Evolutionary conservation across 306 rosid genomes (phyloP).

Genomic region (Trifolium fragiferum): DNA sequence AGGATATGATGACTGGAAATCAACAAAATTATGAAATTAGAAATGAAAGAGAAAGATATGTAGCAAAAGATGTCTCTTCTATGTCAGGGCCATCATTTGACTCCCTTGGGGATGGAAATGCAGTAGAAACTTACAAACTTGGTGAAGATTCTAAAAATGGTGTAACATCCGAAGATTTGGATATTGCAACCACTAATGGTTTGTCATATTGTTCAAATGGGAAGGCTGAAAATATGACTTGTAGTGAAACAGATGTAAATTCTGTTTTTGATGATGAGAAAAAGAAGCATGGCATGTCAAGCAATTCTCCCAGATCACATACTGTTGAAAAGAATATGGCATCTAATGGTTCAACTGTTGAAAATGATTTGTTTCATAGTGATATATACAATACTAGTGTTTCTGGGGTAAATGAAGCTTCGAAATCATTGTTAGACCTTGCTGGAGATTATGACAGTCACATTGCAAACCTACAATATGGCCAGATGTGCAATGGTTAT

Average conservation of each 20-base stretch:
- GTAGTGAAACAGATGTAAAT: conserved; percentile 34
- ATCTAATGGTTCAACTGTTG: conserved; percentile 40
- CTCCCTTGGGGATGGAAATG: conserved; percentile 38
- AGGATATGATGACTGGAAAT: conserved; percentile 42
- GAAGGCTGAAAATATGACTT: conserved; percentile 41
- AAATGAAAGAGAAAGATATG: conserved; percentile 43
- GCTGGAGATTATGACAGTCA: conserved; percentile 74
- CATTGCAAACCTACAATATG: conserved; percentile 60
- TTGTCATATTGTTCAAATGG: conserved; percentile 47
- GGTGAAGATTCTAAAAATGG: conserved; percentile 44
- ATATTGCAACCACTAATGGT: conserved; percentile 41
- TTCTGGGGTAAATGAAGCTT: conserved; percentile 50
- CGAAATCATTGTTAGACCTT: conserved; percentile 66
- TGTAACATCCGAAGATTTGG: conserved; percentile 40
- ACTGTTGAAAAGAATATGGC: conserved; percentile 40
- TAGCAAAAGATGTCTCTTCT: conserved; percentile 40
- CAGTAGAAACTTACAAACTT: conserved; percentile 23
- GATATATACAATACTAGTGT: conserved; percentile 40
- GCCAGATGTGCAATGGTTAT: conserved; percentile 58
- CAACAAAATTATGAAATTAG: conserved; percentile 38
- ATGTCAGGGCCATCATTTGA: conserved; percentile 34
- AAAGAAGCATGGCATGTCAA: conserved; percentile 43
- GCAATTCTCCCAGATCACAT: conserved; percentile 41
- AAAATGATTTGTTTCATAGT: conserved; percentile 43
- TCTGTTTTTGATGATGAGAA: conserved; percentile 46